Evolutionary conservation across 768 basidiomycete genomes (phyloP).

Genomic region (Wakefieldia striispora): DNA sequence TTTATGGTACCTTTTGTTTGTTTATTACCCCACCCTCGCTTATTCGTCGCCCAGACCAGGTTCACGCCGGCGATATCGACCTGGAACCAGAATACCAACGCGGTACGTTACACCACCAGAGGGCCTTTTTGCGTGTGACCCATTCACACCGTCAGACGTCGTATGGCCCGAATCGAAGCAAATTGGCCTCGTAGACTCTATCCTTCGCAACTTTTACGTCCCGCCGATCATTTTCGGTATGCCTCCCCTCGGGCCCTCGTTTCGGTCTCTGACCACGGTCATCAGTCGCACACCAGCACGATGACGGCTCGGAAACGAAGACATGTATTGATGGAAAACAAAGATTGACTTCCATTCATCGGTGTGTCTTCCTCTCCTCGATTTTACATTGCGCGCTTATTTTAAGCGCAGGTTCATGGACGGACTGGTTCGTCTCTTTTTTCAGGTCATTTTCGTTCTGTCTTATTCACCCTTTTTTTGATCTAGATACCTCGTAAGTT

Average conservation of each 20-base stretch:
- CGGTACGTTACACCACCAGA: slow-evolving; percentile 39
- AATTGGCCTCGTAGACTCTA: slow-evolving; percentile 71
- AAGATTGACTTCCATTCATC: slow-evolving; percentile 68
- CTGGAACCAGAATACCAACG: slow-evolving; percentile 79
- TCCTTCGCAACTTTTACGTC: slow-evolving; percentile 77
- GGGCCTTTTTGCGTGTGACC: not conserved
- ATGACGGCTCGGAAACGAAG: slow-evolving; percentile 65
- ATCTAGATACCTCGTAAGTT: slow-evolving; percentile 56
- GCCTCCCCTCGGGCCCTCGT: slow-evolving; percentile 1
- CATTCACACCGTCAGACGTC: slow-evolving; percentile 44
- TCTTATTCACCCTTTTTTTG: slow-evolving; percentile 6
- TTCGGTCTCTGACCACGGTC: slow-evolving; percentile 1
- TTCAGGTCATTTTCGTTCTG: not conserved
- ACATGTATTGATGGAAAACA: slow-evolving; percentile 84
- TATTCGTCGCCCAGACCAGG: slow-evolving; percentile 49
- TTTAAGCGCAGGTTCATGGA: slow-evolving; percentile 54
- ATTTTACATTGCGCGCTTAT: not conserved
- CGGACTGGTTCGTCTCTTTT: slow-evolving; percentile 52
- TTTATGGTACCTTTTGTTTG: slow-evolving; percentile 42
- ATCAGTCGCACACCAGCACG: slow-evolving; percentile 46
- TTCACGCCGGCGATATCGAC: slow-evolving; percentile 60
- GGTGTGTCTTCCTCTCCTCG: slow-evolving; percentile 39
- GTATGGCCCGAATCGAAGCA: slow-evolving; percentile 81
- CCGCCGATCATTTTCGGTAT: slow-evolving; percentile 78
- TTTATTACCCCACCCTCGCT: not conserved